These are phyloP conservation scores for Aurifilum marmelostoma DNA, from an alignment of 2,329 filamentous ascomycete genomes.

Conservation along the genomic window DNA sequence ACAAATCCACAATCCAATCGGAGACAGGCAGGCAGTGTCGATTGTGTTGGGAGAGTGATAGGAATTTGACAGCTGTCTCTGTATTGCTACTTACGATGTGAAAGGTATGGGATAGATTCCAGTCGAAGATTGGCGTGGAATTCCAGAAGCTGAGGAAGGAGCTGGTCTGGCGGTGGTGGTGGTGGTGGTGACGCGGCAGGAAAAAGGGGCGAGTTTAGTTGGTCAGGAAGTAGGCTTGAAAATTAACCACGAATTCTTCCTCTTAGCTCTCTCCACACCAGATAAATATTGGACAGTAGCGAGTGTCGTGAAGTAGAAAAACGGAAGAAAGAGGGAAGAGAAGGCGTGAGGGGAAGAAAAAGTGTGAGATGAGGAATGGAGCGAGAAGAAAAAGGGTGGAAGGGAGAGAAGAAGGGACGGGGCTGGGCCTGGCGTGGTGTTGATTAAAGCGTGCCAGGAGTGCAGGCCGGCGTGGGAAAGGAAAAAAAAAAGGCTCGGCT, in stretches of 20 bases:
- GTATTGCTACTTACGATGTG: slow-evolving; percentile 24
- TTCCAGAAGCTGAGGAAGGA: slow-evolving; percentile 21
- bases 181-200: slow-evolving; percentile 8
- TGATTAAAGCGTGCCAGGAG: slow-evolving; percentile 15
- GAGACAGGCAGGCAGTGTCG: slow-evolving; percentile 7
- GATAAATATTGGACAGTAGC: slow-evolving; percentile 27
- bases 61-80: not conserved
- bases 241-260: slow-evolving; percentile 21
- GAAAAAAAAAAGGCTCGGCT: slow-evolving; percentile 10
- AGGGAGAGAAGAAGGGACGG: slow-evolving; percentile 18
- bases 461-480: slow-evolving; percentile 4
- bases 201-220: slow-evolving; percentile 9
- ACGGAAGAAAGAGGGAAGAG: slow-evolving; percentile 14
- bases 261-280: slow-evolving; percentile 26
- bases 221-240: slow-evolving; percentile 18
- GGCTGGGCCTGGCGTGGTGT: slow-evolving; percentile 9
- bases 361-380: slow-evolving; percentile 5
- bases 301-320: slow-evolving; percentile 30
- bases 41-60: not conserved
- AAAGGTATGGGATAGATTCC: slow-evolving; percentile 22
- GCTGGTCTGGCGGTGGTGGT: slow-evolving; percentile 12
- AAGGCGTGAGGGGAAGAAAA: slow-evolving; percentile 8
- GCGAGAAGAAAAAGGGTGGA: slow-evolving; percentile 19
- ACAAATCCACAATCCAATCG: slow-evolving; percentile 1
- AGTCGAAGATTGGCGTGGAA: slow-evolving; percentile 25